Conservation (phyloP, 768 basidiomycete species). For the Lactifluus hygrophoroides region DNA sequence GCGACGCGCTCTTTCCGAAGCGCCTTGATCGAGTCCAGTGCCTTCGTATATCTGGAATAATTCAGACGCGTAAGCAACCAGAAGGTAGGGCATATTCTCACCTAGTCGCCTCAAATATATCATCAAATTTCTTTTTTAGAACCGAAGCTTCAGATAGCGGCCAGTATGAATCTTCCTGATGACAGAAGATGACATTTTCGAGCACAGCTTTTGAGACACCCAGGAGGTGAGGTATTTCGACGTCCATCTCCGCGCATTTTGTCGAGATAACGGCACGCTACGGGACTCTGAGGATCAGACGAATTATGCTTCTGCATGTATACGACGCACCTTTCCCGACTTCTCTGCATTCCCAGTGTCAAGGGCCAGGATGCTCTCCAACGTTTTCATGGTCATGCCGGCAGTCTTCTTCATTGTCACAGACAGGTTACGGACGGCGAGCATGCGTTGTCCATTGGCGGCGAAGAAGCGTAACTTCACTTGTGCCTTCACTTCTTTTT, state of each 20-base stretch:
- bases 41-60: conserved; percentile 80
- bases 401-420: conserved; percentile 88
- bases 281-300: background rate
- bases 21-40: conserved; percentile 82
- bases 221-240: conserved; percentile 84
- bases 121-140: conserved; percentile 98
- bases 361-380: conserved; percentile 81
- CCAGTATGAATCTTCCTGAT: conserved; percentile 99
- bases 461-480: conserved; percentile 91
- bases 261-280: conserved; percentile 89
- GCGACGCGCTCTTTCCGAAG: conserved; percentile 85
- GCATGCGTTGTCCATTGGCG: conserved; percentile 83
- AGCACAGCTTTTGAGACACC: conserved; percentile 98
- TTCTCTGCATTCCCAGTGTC: conserved; percentile 59
- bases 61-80: background rate
- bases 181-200: conserved; percentile 99
- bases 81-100: conserved; percentile 26
- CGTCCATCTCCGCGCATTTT: conserved; percentile 95
- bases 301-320: background rate
- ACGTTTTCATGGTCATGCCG: conserved; percentile 92
- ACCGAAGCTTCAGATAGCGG: conserved; percentile 84
- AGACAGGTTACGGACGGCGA: conserved; percentile 82
- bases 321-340: conserved; percentile 60
- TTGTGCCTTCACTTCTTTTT: conserved; percentile 98
- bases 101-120: conserved; percentile 98